Base-by-base conservation (phyloP, 2,329 filamentous ascomycete genomes). In the Cucurbitaria berberidis region DNA sequence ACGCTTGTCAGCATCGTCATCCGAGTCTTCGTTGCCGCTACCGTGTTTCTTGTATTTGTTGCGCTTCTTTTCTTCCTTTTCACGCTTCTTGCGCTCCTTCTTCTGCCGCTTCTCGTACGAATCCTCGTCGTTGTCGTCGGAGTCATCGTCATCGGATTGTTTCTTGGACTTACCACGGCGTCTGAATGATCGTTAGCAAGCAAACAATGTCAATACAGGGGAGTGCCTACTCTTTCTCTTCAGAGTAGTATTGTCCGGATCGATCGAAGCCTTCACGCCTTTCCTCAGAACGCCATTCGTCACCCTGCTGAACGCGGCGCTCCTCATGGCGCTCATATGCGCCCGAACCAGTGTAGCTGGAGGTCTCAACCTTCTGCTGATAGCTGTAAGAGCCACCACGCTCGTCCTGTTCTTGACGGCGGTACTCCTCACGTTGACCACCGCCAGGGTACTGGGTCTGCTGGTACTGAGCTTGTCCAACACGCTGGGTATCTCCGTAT, bases 271-370 rank as follows among this genome's bases (percentile, higher is more conserved):
- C 74, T 54, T 76, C 74, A 19, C 68, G 68, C 30, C 58, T 64
- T 44, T 75, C 69, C 40, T 75, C 71, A 6, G 69, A 67, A 44
- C 70, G 70, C 63, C 72, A 80, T 19, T 73, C 66, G 29, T 73
- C 72, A n/a, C 74, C 75, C 7, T 75, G 74, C 59, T 81, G 77
- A 42, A 83, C 81, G 18, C 75, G 79, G 26, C 79, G 78, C 72
- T 88, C 84, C 30, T 82, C 84, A 34, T 79, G 82, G 59, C 85
- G 78, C 64, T 87, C 82, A 56, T 84, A 87, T 5, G 84, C 82
- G 38, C 84, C 82, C 3, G 81, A 81, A 4, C 67, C 63, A 36
- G 64, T 60, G 38, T 75, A 74, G 16, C 80, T 78, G 9, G 78
- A 80, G 7, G 81, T 80, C 67, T 89, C 83, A 5, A 79, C 82